phyloP scores from a whole-genome alignment of 129 eudicot species.

The Tagetes patula region DNA sequence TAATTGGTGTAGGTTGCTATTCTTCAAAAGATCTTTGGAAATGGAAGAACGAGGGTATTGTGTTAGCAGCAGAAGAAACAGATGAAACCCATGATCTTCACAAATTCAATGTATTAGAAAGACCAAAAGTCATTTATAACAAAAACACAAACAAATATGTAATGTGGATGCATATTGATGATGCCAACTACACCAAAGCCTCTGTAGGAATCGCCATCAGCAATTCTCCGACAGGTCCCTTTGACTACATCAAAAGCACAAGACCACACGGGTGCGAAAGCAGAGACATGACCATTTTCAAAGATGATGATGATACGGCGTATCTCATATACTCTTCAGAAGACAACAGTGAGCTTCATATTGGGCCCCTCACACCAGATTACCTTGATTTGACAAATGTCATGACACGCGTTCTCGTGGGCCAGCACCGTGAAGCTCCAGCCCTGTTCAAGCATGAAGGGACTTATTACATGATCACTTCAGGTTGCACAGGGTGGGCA shows the following conservation, averaged over 20 bases:
- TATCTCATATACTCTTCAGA: conserved; percentile 85
- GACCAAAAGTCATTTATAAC: conserved; percentile 89
- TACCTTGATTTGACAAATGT: conserved; percentile 64
- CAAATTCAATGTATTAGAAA: conserved; percentile 76
- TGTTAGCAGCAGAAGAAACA: conserved; percentile 74
- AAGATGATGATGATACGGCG: conserved; percentile 79
- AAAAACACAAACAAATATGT: conserved; percentile 70
- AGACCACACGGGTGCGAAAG: conserved; percentile 88
- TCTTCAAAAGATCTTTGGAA: conserved; percentile 95
- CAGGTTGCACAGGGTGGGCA: conserved; percentile 96
- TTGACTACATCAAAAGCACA: conserved; percentile 64
- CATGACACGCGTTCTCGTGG: conserved; percentile 64
- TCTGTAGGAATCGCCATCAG: conserved; percentile 75
- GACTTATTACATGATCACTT: conserved; percentile 93
- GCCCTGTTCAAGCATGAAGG: conserved; percentile 89
- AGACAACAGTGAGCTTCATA: conserved; percentile 87
- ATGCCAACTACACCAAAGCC: conserved; percentile 89
- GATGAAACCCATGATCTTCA: conserved; percentile 87
- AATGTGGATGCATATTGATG: conserved; percentile 99
- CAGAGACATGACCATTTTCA: conserved; percentile 97
- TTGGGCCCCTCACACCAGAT: conserved; percentile 72
- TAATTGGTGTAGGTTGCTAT: conserved; percentile 95
- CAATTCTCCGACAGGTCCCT: conserved; percentile 78
- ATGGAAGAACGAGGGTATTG: conserved; percentile 95
- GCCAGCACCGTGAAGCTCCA: conserved; percentile 95